Evolutionary conservation across 148 eudicot genomes (phyloP).

Genomic region (Camellia sinensis): DNA sequence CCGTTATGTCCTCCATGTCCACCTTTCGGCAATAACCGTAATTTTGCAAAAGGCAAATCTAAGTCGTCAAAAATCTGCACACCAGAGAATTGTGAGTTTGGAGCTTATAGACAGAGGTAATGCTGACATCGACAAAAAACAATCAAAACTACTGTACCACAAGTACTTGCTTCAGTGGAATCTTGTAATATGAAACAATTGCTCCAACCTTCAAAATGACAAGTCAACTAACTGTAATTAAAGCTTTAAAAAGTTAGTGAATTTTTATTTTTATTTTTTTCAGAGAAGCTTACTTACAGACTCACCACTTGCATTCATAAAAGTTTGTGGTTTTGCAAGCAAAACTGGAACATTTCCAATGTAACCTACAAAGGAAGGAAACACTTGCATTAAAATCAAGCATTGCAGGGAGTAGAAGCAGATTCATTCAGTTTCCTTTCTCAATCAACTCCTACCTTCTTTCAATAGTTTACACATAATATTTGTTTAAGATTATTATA

Average conservation of each 20-base stretch:
- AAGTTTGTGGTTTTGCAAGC: slow-evolving; percentile 95
- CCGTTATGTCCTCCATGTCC: slow-evolving; percentile 99
- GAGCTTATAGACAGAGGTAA: background rate
- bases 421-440: background rate
- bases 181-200: slow-evolving; percentile 85
- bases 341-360: slow-evolving; percentile 78
- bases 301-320: slow-evolving; percentile 96
- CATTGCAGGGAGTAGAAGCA: slow-evolving; percentile 3
- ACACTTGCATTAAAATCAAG: background rate
- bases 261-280: too few relatives aligned
- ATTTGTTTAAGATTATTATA: background rate
- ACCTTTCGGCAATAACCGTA: slow-evolving; percentile 89
- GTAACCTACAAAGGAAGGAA: slow-evolving; percentile 40
- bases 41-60: slow-evolving; percentile 88
- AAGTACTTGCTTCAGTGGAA: slow-evolving; percentile 91
- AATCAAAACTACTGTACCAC: slow-evolving; percentile 50
- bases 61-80: slow-evolving; percentile 86
- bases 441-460: background rate
- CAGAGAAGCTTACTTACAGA: slow-evolving; percentile 82
- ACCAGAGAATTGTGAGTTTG: slow-evolving; percentile 11
- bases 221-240: slow-evolving; percentile 1
- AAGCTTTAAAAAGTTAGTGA: background rate
- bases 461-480: background rate
- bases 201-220: slow-evolving; percentile 69
- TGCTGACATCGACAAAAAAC: background rate